phyloP scores from a whole-genome alignment of 2,329 filamentous ascomycete genomes.

The Aaosphaeria pasadenensis region DNA sequence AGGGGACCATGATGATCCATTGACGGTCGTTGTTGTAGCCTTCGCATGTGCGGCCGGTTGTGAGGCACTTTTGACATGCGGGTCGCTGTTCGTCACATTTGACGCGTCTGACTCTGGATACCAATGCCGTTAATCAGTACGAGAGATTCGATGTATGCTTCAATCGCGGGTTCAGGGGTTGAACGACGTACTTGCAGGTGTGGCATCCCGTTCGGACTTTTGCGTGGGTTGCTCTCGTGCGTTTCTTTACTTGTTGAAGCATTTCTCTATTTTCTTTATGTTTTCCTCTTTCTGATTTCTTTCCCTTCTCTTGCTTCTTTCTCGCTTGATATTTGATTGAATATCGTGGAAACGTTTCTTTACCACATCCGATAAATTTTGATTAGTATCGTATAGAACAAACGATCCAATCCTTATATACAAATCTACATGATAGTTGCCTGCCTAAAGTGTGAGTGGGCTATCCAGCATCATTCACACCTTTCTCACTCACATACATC shows the following conservation, averaged over 20 bases:
- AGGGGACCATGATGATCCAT: conserved; percentile 13
- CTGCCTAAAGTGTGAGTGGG: no score
- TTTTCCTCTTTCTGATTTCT: no score
- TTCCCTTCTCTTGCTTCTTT: no score
- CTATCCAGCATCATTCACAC: no score
- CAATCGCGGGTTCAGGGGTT: not conserved
- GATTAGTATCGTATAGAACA: no score
- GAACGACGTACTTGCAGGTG: conserved; percentile 16
- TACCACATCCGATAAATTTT: no score
- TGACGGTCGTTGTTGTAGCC: conserved; percentile 13
- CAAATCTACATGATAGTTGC: no score
- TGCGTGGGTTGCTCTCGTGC: conserved; percentile 12
- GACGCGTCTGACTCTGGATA: conserved; percentile 10
- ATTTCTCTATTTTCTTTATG: not conserved
- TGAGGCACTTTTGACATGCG: conserved; percentile 11
- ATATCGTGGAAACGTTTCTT: no score
- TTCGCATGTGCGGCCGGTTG: conserved; percentile 13
- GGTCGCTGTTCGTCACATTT: conserved; percentile 17
- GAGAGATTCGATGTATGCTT: not conserved
- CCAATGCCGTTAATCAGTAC: conserved; percentile 3
- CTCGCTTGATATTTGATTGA: no score
- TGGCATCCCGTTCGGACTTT: conserved; percentile 16
- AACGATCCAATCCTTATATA: no score
- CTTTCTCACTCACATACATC: no score
- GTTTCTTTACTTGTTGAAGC: conserved; percentile 3